Evolutionary conservation across 2,329 filamentous ascomycete species (phyloP), one percentile per base, ranked within the genome.

Genomic region (Echinosphaeria canescens): DNA sequence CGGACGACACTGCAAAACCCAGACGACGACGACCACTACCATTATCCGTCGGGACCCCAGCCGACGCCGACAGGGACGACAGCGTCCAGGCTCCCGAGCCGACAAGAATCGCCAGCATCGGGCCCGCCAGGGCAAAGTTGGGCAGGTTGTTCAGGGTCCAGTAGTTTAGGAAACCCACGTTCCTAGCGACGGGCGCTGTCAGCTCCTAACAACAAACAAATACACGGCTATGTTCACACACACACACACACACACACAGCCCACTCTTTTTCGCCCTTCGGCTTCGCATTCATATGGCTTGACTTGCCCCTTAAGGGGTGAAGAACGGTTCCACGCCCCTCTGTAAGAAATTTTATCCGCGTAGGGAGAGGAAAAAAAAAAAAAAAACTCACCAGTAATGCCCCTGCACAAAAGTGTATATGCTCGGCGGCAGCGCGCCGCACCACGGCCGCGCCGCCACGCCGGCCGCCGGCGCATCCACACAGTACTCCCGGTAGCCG

Each of bases 101-200:
- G 18, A 67, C 43, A 33, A 91, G 49, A 7, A 92, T 44, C 19
- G 53, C 52, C 27, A 92, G 53, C 57, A 85, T 75, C 2, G 88
- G 88, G 0, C 64, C 49, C 2, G 84, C 84, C 9, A 98, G 61
- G 13, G 84, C 39, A 48, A 98, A 98, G 2, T 98, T 60, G 0
- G 88, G 88, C 8, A 88, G 42, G 42, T 98, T 93, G 5, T 74
- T 68, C 1, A 74, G 34, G 0, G 72, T 91, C 88, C 88, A 98
- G 53, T 98, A 98, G 31, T 64, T 64, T 27, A 95, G 61, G 36
- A 91, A 75, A 1, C 88, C 88, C 27, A 76, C 70, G 39, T 85
- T 72, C 88, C 84, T 92, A n/a, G 13, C n/a, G 22, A 25, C 8
- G 11, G n/a, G 13, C 15, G n/a, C n/a, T n/a, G n/a, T n/a, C 12